These are phyloP conservation scores for Lentinula sp. DNA, from an alignment of 768 basidiomycete genomes.

Conservation along the genomic window DNA sequence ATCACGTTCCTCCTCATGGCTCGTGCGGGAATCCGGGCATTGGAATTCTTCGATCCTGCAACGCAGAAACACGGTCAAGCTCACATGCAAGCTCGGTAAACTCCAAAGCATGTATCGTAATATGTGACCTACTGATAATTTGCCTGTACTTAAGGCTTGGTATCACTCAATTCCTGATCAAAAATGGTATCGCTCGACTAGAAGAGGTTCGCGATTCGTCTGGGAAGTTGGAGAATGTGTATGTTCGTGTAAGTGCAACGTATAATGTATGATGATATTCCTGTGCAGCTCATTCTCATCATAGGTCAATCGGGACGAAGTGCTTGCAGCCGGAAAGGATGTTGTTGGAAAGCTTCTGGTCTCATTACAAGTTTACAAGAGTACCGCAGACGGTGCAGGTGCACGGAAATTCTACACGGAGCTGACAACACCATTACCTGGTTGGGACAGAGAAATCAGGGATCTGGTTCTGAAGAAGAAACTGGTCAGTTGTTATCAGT, in stretches of 20 bases:
- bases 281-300: not conserved
- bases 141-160: constrained; percentile 46
- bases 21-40: constrained; percentile 68
- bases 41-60: constrained; percentile 74
- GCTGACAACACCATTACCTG: constrained; percentile 64
- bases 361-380: constrained; percentile 79
- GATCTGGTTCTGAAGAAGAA: constrained; percentile 78
- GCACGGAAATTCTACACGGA: constrained; percentile 76
- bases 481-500: constrained; percentile 37
- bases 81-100: constrained; percentile 85
- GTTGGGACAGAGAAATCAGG: constrained; percentile 72
- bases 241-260: constrained; percentile 49
- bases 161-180: constrained; percentile 75
- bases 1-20: constrained; percentile 83
- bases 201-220: constrained; percentile 57
- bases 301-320: constrained; percentile 67
- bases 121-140: not conserved
- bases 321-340: constrained; percentile 58
- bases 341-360: constrained; percentile 71
- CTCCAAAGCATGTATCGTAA: not conserved
- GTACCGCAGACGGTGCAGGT: constrained; percentile 77
- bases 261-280: not conserved
- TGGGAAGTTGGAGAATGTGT: constrained; percentile 61
- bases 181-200: constrained; percentile 61
- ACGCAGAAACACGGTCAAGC: constrained; percentile 84